These are phyloP conservation scores for Auricularia auricula-judae DNA, from an alignment of 768 basidiomycete species.

Conservation along the genomic window DNA sequence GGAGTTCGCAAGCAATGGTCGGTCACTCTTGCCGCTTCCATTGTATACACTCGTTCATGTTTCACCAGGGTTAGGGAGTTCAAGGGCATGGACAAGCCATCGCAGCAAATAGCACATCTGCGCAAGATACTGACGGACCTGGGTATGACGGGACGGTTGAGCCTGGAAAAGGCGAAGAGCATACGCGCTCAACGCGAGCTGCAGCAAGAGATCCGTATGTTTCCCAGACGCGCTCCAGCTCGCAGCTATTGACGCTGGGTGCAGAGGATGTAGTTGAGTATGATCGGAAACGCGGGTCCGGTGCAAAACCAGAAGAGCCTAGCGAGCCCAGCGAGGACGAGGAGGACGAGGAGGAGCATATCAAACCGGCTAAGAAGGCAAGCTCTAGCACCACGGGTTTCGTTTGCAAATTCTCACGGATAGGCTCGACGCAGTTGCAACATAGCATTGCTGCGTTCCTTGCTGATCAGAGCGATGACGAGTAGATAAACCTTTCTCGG, in stretches of 20 bases:
- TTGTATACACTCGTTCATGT: neutral
- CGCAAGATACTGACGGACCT: conserved; percentile 55
- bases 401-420: neutral
- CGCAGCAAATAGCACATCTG: conserved; percentile 54
- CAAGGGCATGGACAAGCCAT: conserved; percentile 40
- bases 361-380: conserved; percentile 29
- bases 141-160: conserved; percentile 72
- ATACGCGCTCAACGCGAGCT: conserved; percentile 68
- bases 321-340: conserved; percentile 13
- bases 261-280: conserved; percentile 71
- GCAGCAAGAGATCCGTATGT: conserved; percentile 65
- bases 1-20: conserved; percentile 71
- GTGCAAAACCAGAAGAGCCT: neutral
- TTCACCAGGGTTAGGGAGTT: conserved; percentile 43
- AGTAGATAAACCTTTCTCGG: conserved; percentile 19
- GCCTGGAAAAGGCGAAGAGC: conserved; percentile 67
- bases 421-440: conserved; percentile 26
- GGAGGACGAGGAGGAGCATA: conserved; percentile 20
- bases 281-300: conserved; percentile 25
- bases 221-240: neutral
- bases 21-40: neutral
- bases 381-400: conserved; percentile 3
- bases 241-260: neutral
- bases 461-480: conserved; percentile 58
- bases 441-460: conserved; percentile 65